A percentile compares a stretch with the other conserved stretches of the same genome.
Evolutionary conservation across 2,329 filamentous ascomycete genomes (phyloP).

Genomic region (Thelonectria blattea): DNA sequence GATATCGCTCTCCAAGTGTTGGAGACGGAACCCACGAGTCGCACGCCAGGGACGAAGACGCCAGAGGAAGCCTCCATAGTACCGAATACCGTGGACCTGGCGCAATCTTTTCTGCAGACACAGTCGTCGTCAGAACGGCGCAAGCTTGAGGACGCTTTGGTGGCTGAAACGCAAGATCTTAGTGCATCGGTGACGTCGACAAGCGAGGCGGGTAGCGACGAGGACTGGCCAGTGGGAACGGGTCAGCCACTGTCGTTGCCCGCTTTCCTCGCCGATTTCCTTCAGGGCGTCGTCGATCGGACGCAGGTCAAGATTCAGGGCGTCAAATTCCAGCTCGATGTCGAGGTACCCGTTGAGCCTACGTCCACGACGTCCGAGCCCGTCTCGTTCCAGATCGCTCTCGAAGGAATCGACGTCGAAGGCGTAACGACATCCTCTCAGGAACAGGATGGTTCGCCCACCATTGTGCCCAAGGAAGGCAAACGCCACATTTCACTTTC

Average conservation of each 20-base stretch:
- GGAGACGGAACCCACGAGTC: conserved; percentile 39
- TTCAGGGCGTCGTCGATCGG: conserved; percentile 77
- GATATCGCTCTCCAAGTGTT: conserved; percentile 69
- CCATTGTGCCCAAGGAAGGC: conserved; percentile 61
- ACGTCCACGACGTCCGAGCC: conserved; percentile 55
- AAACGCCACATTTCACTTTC: conserved; percentile 70
- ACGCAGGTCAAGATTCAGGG: conserved; percentile 69
- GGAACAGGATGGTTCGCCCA: conserved; percentile 41
- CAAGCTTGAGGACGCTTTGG: conserved; percentile 72
- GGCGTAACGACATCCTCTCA: conserved; percentile 60
- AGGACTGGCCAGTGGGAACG: conserved; percentile 68
- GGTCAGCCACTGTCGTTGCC: conserved; percentile 74
- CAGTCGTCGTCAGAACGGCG: conserved; percentile 70
- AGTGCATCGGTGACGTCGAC: conserved; percentile 61
- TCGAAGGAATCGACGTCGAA: conserved; percentile 71
- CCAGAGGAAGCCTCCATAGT: conserved; percentile 49
- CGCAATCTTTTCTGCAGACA: conserved; percentile 78
- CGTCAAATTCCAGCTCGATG: conserved; percentile 70
- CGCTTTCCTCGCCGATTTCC: conserved; percentile 71
- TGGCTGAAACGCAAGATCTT: conserved; percentile 66
- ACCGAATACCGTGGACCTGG: conserved; percentile 74
- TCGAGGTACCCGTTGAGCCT: conserved; percentile 60
- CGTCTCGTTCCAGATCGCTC: conserved; percentile 68
- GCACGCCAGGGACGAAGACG: conserved; percentile 49
- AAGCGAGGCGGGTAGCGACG: conserved; percentile 68